Conservation (phyloP, 75 land plant genomes). For the Chamaecyparis obtusa region DNA sequence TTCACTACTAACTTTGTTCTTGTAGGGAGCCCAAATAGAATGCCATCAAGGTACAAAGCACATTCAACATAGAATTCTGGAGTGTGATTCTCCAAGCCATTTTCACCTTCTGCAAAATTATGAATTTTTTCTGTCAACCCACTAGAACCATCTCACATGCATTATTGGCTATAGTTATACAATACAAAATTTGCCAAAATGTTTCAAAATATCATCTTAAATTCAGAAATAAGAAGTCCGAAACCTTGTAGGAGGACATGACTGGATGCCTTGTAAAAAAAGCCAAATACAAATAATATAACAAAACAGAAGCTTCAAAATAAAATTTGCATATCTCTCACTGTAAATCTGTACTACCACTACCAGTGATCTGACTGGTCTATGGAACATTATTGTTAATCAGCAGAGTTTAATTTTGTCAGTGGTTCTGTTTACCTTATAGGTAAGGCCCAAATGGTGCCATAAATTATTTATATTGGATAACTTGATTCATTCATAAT, state of each 20-base stretch:
- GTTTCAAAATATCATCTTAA: background rate
- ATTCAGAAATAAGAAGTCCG: background rate
- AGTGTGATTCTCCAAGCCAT: conserved; percentile 26
- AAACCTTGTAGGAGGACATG: background rate
- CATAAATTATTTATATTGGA: too few relatives aligned
- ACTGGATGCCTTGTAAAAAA: background rate
- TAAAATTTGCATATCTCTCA: too few relatives aligned
- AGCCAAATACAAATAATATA: background rate
- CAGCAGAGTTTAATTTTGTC: too few relatives aligned
- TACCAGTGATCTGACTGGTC: too few relatives aligned
- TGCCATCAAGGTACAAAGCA: conserved; percentile 85
- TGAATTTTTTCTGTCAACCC: background rate
- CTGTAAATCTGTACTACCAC: too few relatives aligned
- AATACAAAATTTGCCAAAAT: background rate
- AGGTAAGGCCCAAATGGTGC: too few relatives aligned
- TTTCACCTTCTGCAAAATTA: conserved; percentile 5
- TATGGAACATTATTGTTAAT: too few relatives aligned
- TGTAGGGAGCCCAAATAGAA: conserved; percentile 82
- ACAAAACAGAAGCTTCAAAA: too few relatives aligned
- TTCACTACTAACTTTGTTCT: conserved; percentile 66
- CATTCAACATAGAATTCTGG: conserved; percentile 89
- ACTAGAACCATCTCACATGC: background rate
- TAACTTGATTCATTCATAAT: too few relatives aligned
- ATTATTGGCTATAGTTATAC: background rate
- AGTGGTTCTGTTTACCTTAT: too few relatives aligned